Conservation (phyloP, 768 basidiomycete species). For the Austroboletus festivus region DNA sequence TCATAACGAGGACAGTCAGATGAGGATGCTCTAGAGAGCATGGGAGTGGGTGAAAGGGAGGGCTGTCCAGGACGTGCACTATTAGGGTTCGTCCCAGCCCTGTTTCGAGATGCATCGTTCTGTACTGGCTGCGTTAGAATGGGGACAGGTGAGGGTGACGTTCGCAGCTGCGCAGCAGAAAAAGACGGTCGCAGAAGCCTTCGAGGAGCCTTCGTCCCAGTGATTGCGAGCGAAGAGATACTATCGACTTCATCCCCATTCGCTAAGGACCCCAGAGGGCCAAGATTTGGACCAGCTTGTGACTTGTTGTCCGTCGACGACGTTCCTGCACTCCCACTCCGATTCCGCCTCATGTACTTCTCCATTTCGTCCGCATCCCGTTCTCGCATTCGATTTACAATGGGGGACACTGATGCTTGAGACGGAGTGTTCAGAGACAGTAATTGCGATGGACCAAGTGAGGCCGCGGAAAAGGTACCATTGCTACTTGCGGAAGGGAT, state of each 20-base stretch:
- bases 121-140: conserved; percentile 36
- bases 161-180: conserved; percentile 75
- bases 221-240: conserved; percentile 43
- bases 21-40: conserved; percentile 54
- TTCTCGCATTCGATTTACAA: conserved; percentile 78
- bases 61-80: conserved; percentile 41
- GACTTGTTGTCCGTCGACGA: conserved; percentile 71
- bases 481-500: conserved; percentile 34
- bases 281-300: conserved; percentile 46
- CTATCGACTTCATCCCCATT: conserved; percentile 55
- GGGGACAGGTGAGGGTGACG: conserved; percentile 38
- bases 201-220: conserved; percentile 58
- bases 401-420: conserved; percentile 62
- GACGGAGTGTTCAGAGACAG: conserved; percentile 35
- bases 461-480: conserved; percentile 36
- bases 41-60: conserved; percentile 38
- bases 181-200: conserved; percentile 64
- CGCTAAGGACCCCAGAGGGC: conserved; percentile 49
- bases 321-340: conserved; percentile 75
- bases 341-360: conserved; percentile 77
- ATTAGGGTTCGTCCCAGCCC: conserved; percentile 67
- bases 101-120: conserved; percentile 46
- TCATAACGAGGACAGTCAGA: conserved; percentile 45
- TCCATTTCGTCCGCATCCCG: conserved; percentile 86
- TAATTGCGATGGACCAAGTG: conserved; percentile 36